Conservation (phyloP, 2,329 filamentous ascomycete species). For the Botrytis aclada region DNA sequence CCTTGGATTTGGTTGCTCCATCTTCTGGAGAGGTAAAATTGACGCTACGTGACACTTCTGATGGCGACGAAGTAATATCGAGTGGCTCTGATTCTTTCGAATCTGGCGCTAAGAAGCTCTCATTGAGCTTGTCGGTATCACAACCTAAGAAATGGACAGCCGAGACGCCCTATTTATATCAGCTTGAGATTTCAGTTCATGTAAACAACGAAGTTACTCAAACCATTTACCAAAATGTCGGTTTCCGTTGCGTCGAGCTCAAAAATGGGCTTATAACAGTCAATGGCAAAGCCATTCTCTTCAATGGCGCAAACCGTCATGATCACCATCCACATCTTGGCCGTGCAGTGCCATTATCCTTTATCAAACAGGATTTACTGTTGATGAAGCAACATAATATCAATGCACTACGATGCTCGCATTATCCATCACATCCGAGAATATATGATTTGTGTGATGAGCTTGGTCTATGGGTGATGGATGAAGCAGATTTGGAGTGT, state of each 20-base stretch:
- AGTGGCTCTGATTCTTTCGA: background rate
- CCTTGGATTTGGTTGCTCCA: constrained; percentile 12
- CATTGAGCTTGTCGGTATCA: constrained; percentile 37
- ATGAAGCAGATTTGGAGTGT: constrained; percentile 52
- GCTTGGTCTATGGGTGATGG: constrained; percentile 61
- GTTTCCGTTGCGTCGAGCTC: constrained; percentile 63
- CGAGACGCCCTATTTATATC: constrained; percentile 62
- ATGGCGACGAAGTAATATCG: constrained; percentile 12
- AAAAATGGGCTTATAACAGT: constrained; percentile 58
- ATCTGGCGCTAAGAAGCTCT: background rate
- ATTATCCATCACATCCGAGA: constrained; percentile 62
- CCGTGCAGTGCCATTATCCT: constrained; percentile 51
- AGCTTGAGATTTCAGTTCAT: constrained; percentile 45
- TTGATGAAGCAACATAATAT: constrained; percentile 70
- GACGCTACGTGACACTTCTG: constrained; percentile 20
- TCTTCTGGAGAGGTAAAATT: constrained; percentile 13
- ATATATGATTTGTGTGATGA: constrained; percentile 61
- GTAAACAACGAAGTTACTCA: constrained; percentile 39
- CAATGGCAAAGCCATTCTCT: constrained; percentile 58
- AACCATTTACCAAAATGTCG: constrained; percentile 49
- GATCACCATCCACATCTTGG: constrained; percentile 42
- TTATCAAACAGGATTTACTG: constrained; percentile 58
- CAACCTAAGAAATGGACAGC: constrained; percentile 67
- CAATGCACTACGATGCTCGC: constrained; percentile 66
- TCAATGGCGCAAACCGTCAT: constrained; percentile 67